phyloP scores from a whole-genome alignment of 2,329 filamentous ascomycete species.

The Fusarium veterinarium region DNA sequence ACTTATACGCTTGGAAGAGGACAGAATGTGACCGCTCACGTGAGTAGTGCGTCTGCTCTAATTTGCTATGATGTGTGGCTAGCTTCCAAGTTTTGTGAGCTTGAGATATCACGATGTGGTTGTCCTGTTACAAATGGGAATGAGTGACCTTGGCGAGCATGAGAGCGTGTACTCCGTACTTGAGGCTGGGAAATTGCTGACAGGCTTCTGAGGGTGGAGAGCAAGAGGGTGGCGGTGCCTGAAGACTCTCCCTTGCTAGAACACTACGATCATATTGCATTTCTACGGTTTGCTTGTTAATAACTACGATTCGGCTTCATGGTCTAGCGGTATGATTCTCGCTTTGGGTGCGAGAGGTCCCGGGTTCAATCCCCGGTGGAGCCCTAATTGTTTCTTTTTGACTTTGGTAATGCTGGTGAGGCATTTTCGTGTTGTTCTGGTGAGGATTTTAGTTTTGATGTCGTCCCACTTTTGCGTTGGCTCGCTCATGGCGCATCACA shows the following conservation, averaged over 20 bases:
- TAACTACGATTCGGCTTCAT: slow-evolving; percentile 2
- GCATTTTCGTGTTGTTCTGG: background rate
- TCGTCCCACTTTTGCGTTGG: background rate
- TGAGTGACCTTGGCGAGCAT: background rate
- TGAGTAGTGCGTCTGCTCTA: background rate
- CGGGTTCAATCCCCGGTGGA: slow-evolving; percentile 58
- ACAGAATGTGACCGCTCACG: background rate
- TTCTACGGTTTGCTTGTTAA: rapidly evolving
- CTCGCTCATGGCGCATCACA: rapidly evolving
- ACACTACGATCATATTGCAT: rapidly evolving
- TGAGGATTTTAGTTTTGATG: background rate
- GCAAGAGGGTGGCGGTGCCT: rapidly evolving
- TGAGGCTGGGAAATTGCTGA: background rate
- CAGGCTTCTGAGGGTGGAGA: background rate
- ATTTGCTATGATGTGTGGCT: background rate
- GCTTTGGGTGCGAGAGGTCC: slow-evolving; percentile 54
- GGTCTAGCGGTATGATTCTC: slow-evolving; percentile 36
- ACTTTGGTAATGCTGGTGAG: background rate
- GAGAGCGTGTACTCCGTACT: background rate
- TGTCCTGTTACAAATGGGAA: background rate
- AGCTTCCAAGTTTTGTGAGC: background rate
- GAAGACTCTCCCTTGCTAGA: rapidly evolving
- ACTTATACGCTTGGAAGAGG: background rate
- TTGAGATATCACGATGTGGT: background rate
- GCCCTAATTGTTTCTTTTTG: rapidly evolving